Conservation (phyloP, 2,329 filamentous ascomycete genomes). For the Ascochyta clinopodiicola region DNA sequence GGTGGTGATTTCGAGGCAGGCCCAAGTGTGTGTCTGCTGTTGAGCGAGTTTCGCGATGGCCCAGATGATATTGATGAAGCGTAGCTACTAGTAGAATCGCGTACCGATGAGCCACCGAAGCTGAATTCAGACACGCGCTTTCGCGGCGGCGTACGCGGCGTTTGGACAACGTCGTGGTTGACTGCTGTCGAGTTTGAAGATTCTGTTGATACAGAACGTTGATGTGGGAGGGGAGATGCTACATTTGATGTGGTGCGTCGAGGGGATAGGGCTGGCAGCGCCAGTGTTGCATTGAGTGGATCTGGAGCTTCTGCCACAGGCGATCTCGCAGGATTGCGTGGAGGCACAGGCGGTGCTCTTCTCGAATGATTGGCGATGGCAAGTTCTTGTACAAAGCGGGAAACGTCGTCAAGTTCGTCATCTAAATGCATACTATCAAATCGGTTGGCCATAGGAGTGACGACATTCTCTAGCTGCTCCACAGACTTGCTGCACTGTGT, state of each 20-base stretch:
- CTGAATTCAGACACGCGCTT: constrained; percentile 39
- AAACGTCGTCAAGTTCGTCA: constrained; percentile 41
- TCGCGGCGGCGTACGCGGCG: constrained; percentile 11
- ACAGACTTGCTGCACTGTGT: constrained; percentile 42
- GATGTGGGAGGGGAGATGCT: not conserved
- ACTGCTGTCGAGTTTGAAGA: not conserved
- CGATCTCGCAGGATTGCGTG: constrained; percentile 26
- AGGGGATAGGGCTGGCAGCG: not conserved
- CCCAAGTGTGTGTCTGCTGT: constrained; percentile 16
- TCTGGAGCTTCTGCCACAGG: constrained; percentile 16
- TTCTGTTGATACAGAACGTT: not conserved
- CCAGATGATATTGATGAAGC: constrained; percentile 75
- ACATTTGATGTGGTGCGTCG: not conserved
- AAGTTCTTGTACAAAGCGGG: constrained; percentile 38
- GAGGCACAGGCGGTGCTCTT: constrained; percentile 20
- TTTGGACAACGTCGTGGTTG: not conserved
- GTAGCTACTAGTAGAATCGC: constrained; percentile 79
- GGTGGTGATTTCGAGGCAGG: constrained; percentile 20
- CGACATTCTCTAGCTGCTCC: constrained; percentile 36
- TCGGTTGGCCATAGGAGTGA: constrained; percentile 43
- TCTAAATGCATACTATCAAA: constrained; percentile 40
- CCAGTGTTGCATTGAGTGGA: not conserved
- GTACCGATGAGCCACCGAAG: constrained; percentile 77
- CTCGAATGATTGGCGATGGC: constrained; percentile 19
- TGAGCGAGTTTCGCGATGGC: constrained; percentile 16